Evolutionary conservation across 305 asterid genomes (phyloP), one percentile per base, ranked within the genome.

Genomic region (Fraxinus albicans): DNA sequence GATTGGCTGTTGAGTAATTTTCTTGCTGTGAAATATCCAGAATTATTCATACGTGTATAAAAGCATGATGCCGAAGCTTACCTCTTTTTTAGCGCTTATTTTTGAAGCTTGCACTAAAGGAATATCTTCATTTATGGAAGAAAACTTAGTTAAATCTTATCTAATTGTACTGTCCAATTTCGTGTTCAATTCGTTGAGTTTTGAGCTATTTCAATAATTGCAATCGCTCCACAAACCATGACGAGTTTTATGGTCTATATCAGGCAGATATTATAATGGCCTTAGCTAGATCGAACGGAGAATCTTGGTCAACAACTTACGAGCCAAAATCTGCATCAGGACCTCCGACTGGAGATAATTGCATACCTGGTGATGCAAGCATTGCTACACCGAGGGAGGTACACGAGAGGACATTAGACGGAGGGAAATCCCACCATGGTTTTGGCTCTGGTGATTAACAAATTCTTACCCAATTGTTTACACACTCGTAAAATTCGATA

Each of bases 241-340:
- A 55, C 27, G 10, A n/a, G 25, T 55, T 19, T 55, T 55, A 17
- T 55, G 67, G 67, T 55, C 67, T 55, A 6, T n/a, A 55, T 55
- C 67, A 55, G 67, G 67, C 67, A 5, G 67, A 55, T 55, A 3
- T 55, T n/a, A 55, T 55, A 55, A 55, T 55, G 67, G 67, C 67
- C 25, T 55, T 55, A 55, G 67, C 67, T 55, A 6, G 67, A n/a
- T 55, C 27, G 25, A 55, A 55, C 21, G 98, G 99, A 82, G 99
- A 95, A 82, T 94, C 97, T 38, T 95, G 98, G 99, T 94, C 98
- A 15, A 94, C 99, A 23, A 86, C 90, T 27, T 93, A 86, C 42
- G 85, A 79, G 27, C 88, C 95, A 27, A 91, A 90, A 77, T 78
- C 89, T 10, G 38, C 86, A 10, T 73, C 50, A 53, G 89, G 85